phyloP scores from a whole-genome alignment of 2,329 filamentous ascomycete genomes.

The Lachnellula hyalina region DNA sequence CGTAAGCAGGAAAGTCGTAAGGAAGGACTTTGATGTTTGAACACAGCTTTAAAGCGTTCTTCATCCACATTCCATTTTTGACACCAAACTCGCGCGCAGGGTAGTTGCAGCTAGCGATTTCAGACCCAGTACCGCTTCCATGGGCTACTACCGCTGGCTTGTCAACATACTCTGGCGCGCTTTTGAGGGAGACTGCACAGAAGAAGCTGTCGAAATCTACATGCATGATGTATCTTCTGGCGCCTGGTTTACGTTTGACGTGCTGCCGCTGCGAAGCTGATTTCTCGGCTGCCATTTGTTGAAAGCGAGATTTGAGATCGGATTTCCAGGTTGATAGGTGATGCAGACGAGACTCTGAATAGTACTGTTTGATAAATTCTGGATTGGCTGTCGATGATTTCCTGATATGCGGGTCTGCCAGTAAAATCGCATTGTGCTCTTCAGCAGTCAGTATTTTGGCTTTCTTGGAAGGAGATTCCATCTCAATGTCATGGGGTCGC shows the following conservation, averaged over 20 bases:
- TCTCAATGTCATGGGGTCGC: conserved; percentile 11
- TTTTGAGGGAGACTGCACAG: conserved; percentile 82
- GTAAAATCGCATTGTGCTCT: conserved; percentile 81
- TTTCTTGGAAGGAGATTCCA: conserved; percentile 18
- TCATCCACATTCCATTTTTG: conserved; percentile 99
- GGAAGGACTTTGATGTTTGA: conserved; percentile 84
- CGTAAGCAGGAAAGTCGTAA: conserved; percentile 93
- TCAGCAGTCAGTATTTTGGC: conserved; percentile 64
- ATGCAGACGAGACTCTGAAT: conserved; percentile 89
- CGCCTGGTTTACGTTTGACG: conserved; percentile 51
- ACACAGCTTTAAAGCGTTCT: conserved; percentile 74
- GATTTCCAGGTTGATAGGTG: conserved; percentile 97
- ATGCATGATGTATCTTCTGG: conserved; percentile 81
- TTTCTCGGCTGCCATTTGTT: conserved; percentile 71
- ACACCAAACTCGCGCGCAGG: conserved; percentile 78
- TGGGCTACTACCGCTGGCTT: conserved; percentile 89
- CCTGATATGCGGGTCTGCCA: conserved; percentile 78
- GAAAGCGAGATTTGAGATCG: conserved; percentile 83
- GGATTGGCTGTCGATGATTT: conserved; percentile 91
- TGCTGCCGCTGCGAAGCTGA: conserved; percentile 41
- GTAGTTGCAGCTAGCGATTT: conserved; percentile 98
- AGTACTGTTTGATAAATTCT: conserved; percentile 89
- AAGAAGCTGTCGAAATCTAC: conserved; percentile 99
- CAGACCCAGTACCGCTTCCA: conserved; percentile 75
- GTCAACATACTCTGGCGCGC: conserved; percentile 65